Evolutionary conservation across 2,329 filamentous ascomycete genomes (phyloP).

Genomic region (Colletotrichum phormii): DNA sequence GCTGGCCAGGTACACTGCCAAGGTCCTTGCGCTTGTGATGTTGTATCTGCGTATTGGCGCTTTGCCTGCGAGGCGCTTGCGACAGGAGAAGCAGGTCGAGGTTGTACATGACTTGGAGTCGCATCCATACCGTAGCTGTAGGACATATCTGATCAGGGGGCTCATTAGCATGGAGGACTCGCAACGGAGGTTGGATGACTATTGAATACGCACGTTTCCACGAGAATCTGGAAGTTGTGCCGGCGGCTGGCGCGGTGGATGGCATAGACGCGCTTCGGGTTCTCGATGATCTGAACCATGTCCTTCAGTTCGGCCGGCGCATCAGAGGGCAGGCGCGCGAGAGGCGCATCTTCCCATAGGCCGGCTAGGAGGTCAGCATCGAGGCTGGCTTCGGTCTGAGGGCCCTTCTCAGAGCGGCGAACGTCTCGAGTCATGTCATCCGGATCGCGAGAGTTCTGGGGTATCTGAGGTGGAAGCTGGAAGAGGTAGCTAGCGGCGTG

Average conservation of each 20-base stretch:
- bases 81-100: conserved; percentile 83
- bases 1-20: conserved; percentile 84
- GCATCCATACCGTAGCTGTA: conserved; percentile 87
- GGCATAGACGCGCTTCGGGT: conserved; percentile 70
- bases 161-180: conserved; percentile 34
- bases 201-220: conserved; percentile 68
- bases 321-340: conserved; percentile 69
- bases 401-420: conserved; percentile 48
- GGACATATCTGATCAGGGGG: conserved; percentile 71
- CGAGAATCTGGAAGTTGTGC: conserved; percentile 73
- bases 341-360: conserved; percentile 69
- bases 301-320: conserved; percentile 69
- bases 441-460: conserved; percentile 33
- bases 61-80: conserved; percentile 73
- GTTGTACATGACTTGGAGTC: conserved; percentile 75
- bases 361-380: conserved; percentile 65
- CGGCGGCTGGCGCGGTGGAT: conserved; percentile 71
- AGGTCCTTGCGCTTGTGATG: conserved; percentile 81
- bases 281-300: conserved; percentile 68
- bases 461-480: conserved; percentile 25
- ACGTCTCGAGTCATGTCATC: conserved; percentile 64
- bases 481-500: neutral
- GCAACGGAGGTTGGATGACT: conserved; percentile 29
- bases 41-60: conserved; percentile 83
- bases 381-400: conserved; percentile 45